A percentile compares a stretch with the other conserved stretches of the same genome.
phyloP scores from a whole-genome alignment of 2,329 filamentous ascomycete genomes.

The Fonsecaea erecta region DNA sequence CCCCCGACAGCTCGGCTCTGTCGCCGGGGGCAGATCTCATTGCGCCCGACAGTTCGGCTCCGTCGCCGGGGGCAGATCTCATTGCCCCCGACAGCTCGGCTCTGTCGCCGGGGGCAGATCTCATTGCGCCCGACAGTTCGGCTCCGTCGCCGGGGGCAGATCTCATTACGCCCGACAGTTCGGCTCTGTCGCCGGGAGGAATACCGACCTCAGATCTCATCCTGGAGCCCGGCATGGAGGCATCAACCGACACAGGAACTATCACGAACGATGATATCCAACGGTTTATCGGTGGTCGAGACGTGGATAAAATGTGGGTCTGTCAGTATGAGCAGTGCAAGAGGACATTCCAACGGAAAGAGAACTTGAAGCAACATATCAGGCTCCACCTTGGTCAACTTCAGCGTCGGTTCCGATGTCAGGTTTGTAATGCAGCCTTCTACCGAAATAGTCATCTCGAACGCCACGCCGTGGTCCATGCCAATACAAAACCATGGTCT shows the following conservation, averaged over 20 bases:
- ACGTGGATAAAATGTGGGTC: constrained; percentile 77
- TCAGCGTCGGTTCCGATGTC: constrained; percentile 93
- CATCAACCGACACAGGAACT: constrained; percentile 75
- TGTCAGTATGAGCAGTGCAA: constrained; percentile 78
- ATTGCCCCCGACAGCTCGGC: no score
- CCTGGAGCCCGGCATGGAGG: constrained; percentile 61
- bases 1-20: no score
- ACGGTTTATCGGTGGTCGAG: constrained; percentile 73
- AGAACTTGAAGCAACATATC: constrained; percentile 98
- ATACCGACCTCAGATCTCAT: constrained; percentile 55
- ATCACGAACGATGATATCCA: constrained; percentile 85
- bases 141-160: no score
- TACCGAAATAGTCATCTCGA: constrained; percentile 97
- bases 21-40: no score
- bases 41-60: no score
- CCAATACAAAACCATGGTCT: constrained; percentile 87
- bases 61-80: no score
- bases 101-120: no score
- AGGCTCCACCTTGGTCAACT: constrained; percentile 97
- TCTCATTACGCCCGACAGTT: no score
- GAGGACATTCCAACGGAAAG: constrained; percentile 93
- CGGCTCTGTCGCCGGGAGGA: constrained; percentile 49
- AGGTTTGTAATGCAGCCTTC: constrained; percentile 92
- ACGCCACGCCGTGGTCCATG: constrained; percentile 96
- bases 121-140: no score